A percentile compares a stretch with the other conserved stretches of the same genome.
These are phyloP conservation scores for Phytophthora melonis DNA, from an alignment of 352 stramenopile species.

Conservation along the genomic window DNA sequence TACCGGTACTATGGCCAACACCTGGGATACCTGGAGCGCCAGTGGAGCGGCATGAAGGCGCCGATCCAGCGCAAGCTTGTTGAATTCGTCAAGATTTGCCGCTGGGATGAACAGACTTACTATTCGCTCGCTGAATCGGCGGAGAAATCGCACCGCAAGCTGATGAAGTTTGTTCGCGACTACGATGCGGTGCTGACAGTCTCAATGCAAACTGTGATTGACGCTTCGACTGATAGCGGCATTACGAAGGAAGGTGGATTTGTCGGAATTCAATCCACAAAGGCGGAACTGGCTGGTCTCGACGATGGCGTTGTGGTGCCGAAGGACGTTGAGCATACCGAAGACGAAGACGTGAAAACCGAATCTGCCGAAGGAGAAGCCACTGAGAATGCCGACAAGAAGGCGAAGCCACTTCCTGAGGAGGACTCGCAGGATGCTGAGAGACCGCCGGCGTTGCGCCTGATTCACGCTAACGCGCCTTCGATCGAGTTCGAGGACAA, in stretches of 20 bases:
- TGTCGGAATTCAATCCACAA: slow-evolving; percentile 76
- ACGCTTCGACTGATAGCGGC: slow-evolving; percentile 84
- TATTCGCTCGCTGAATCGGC: slow-evolving; percentile 98
- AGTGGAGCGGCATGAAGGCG: slow-evolving; percentile 88
- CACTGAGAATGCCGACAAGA: slow-evolving; percentile 16
- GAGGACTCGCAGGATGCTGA: slow-evolving; percentile 22
- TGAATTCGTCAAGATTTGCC: slow-evolving; percentile 98
- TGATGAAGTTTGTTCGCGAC: slow-evolving; percentile 98
- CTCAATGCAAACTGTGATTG: slow-evolving; percentile 89
- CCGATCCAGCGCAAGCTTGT: slow-evolving; percentile 98
- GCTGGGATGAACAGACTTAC: slow-evolving; percentile 99
- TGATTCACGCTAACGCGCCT: slow-evolving; percentile 28
- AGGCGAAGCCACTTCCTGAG: slow-evolving; percentile 12
- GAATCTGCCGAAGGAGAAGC: slow-evolving; percentile 7
- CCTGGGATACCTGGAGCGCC: slow-evolving; percentile 75
- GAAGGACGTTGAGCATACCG: slow-evolving; percentile 35
- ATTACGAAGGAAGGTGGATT: slow-evolving; percentile 87
- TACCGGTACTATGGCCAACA: slow-evolving; percentile 97
- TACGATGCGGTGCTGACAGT: slow-evolving; percentile 88
- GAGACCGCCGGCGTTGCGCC: slow-evolving; percentile 31
- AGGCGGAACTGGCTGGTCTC: slow-evolving; percentile 62
- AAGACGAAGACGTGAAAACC: slow-evolving; percentile 32
- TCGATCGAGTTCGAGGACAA: slow-evolving; percentile 8
- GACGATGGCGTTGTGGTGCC: slow-evolving; percentile 60
- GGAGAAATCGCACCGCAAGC: slow-evolving; percentile 98